Evolutionary conservation across 371 early-diverging fungal species (phyloP), one percentile per base, ranked within the genome.

Genomic region (Mucor velutinosus): DNA sequence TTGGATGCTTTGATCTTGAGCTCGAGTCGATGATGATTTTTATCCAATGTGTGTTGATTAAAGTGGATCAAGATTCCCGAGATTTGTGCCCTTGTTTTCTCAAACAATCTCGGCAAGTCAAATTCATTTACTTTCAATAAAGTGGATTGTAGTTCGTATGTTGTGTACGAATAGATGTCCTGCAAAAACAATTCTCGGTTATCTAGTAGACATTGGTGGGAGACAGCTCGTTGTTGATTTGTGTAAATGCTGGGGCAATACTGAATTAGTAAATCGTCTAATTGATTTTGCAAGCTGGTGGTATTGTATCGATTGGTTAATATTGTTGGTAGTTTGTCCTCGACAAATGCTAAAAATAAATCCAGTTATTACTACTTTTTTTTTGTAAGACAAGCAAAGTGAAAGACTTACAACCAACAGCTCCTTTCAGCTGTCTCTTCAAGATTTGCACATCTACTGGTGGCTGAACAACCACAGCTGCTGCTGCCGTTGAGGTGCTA

Each of bases 41-140:
- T 25, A 53, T 65, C 45, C 65, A 73, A 65, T 0, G 55, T 69
- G 27, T 73, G 69, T 29, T 65, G 65, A 19, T 74, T 74, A 37
- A 74, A 74, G 51, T 74, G 74, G 33, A 65, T 49, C 0, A 74
- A 35, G 12, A 74, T 70, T 1, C 74, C 74, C 21, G 64, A 49
- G n/a, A 74, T 70, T 51, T 74, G 74, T 23, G 74, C 74, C 29
- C 74, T 59, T 32, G 74, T 70, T 30, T 73, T 73, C 56, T 73
- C 73, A 60, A 73, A 73, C 25, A 73, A 17, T 12, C 58, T 37
- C 14, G 73, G 73, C 11, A 73, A 47, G 59, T 62, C 68, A 23
- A 33, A 39, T 33, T 65, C 43, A 58, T 72, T 72, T 19, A 62
- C 51, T 51, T 41, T 37, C 4, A 25, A 15, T 25, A 72, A 41